Percentiles rank a stretch among this genome's conserved stretches.
Conservation (phyloP, 2,329 filamentous ascomycete genomes). For the Monosporascus sp. region DNA sequence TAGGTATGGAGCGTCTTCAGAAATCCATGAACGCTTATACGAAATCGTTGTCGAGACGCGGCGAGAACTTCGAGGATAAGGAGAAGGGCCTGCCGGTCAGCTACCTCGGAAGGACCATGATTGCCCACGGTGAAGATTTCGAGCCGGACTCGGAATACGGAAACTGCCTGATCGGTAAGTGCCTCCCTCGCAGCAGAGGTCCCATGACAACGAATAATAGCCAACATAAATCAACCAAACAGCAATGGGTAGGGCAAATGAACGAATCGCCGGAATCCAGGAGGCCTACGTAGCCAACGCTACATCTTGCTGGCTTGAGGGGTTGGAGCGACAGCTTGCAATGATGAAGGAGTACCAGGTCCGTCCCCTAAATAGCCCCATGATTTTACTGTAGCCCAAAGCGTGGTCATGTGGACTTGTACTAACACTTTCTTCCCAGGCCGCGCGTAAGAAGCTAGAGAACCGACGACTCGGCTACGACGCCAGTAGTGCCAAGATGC, state of each 20-base stretch:
- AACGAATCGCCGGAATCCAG: constrained; percentile 79
- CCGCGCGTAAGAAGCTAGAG: constrained; percentile 90
- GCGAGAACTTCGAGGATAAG: constrained; percentile 73
- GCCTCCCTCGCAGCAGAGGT: not conserved
- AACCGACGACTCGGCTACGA: constrained; percentile 85
- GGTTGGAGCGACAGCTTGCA: constrained; percentile 78
- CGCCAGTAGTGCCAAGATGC: constrained; percentile 80
- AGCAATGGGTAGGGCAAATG: constrained; percentile 80
- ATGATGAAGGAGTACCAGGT: constrained; percentile 99
- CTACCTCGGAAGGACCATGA: constrained; percentile 79
- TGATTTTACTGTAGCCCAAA: not conserved
- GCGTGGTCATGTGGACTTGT: too few species aligned
- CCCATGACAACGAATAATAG: not conserved
- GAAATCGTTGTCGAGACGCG: constrained; percentile 80
- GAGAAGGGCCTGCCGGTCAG: constrained; percentile 79
- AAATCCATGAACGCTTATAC: constrained; percentile 79
- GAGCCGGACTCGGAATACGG: constrained; percentile 87
- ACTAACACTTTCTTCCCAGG: constrained; percentile 29
- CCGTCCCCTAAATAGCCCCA: constrained; percentile 22
- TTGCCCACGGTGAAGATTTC: constrained; percentile 86
- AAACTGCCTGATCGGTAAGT: constrained; percentile 69
- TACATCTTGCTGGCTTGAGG: constrained; percentile 82
- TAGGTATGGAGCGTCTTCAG: constrained; percentile 87
- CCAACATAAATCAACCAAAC: constrained; percentile 1
- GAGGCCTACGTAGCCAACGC: constrained; percentile 75